Base-by-base conservation (phyloP, 2,329 filamentous ascomycete species). In the Cadophora malorum region DNA sequence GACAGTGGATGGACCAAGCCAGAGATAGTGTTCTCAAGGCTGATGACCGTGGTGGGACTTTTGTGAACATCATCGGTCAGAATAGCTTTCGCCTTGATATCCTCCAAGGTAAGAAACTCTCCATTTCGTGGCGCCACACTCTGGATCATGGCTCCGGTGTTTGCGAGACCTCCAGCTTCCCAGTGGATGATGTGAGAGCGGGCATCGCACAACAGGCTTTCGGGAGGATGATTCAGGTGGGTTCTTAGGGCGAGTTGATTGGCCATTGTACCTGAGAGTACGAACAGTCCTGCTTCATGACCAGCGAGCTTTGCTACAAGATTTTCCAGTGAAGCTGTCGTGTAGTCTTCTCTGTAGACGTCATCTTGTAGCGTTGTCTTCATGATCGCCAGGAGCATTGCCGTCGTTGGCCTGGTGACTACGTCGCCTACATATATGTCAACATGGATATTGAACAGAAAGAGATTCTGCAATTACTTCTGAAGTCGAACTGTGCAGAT, bases 261-360 rank as follows among this genome's bases (percentile, higher is more conserved):
- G 49, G 93, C 94, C 94, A 97, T 97, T 2, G 94, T 97, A 1
- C 94, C 94, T 0, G 92, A 96, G 67, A 96, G 84, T 63, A 97
- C 92, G 63, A 97, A 89, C 5, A 97, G 83, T 0, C 86, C 91
- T 7, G 88, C 88, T 74, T 94, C 90, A 74, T 96, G 94, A 72
- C 88, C 88, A 0, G 92, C 87, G 4, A 96, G 84, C 33, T 85
- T 78, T 21, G 93, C 92, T 53, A 96, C 85, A 77, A 91, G 89
- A 55, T 84, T 80, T 78, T 97, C 91, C 45, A 97, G 86, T 25
- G 86, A 84, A 59, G 86, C 88, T 0, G 95, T 97, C 0, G 91
- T 93, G 0, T 86, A 82, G 75, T 97, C 94, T 79, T 96, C 93
- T 70, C 84, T 81, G 78, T 91, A 92, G 71, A 96, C 92, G 79